Percentiles rank a stretch among this genome's conserved stretches.
Conservation (phyloP, 1,139 yeast species). For the Insectozyma bohioensis region DNA sequence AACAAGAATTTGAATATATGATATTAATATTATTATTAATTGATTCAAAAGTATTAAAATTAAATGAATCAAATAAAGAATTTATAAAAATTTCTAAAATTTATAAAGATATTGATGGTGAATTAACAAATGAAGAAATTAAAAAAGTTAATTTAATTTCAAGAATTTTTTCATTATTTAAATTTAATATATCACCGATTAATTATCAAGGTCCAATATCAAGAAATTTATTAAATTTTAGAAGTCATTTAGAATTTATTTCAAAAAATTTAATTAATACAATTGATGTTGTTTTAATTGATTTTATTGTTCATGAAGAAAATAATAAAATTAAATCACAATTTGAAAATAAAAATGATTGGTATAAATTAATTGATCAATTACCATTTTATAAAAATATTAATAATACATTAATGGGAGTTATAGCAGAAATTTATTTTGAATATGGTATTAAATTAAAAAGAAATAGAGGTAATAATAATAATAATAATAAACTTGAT, state of each 20-base stretch:
- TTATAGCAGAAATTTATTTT: conserved; percentile 43
- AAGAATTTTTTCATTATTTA: conserved; percentile 57
- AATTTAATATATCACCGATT: conserved; percentile 53
- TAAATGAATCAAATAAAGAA: conserved; percentile 31
- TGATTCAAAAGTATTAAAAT: conserved; percentile 27
- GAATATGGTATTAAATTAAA: conserved; percentile 36
- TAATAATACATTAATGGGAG: conserved; percentile 46
- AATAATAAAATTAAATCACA: conserved; percentile 38
- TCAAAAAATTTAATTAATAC: conserved; percentile 52
- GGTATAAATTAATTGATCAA: conserved; percentile 56
- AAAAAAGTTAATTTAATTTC: conserved; percentile 51
- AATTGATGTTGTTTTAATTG: conserved; percentile 51
- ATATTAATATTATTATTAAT: conserved; percentile 48
- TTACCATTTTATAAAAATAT: conserved; percentile 60
- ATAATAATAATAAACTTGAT: background rate
- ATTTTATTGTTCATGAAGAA: conserved; percentile 57
- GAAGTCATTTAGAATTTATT: conserved; percentile 63
- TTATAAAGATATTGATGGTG: conserved; percentile 22
- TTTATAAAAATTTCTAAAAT: conserved; percentile 35
- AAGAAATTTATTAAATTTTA: conserved; percentile 59
- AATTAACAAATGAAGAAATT: conserved; percentile 26
- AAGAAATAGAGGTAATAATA: conserved; percentile 19
- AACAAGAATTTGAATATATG: conserved; percentile 27
- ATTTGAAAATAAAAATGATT: conserved; percentile 44
- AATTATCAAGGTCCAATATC: conserved; percentile 73